Conservation (phyloP, 164 flowering plant species). For the Stephania japonica region DNA sequence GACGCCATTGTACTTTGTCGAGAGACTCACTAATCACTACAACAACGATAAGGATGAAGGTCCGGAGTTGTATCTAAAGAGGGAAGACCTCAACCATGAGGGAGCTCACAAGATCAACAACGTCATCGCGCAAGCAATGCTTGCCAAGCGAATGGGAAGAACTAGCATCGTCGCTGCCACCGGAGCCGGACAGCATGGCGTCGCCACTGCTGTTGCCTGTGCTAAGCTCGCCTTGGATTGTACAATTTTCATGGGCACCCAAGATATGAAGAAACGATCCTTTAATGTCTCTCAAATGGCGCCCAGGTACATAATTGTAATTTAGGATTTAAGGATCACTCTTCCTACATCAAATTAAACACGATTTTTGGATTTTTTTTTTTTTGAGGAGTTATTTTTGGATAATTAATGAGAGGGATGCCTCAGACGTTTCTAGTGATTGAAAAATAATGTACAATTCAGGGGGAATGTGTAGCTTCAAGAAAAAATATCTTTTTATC, state of each 20-base stretch:
- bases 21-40: conserved; percentile 39
- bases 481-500: no score
- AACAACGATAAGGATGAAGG: conserved; percentile 29
- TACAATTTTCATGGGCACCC: conserved; percentile 41
- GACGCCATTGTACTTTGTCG: conserved; percentile 46
- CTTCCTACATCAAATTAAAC: no score
- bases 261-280: conserved; percentile 38
- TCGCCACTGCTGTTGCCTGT: no score
- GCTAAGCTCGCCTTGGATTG: conserved; percentile 38
- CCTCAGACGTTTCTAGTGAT: no score
- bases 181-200: conserved; percentile 59
- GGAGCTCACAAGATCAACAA: conserved; percentile 59
- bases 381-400: no score
- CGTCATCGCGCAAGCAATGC: conserved; percentile 46
- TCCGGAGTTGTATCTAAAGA: conserved; percentile 42
- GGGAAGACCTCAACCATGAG: conserved; percentile 44
- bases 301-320: conserved; percentile 24
- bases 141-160: conserved; percentile 44
- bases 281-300: conserved; percentile 39
- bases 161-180: conserved; percentile 36
- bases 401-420: no score
- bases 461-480: no score
- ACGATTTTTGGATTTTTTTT: no score
- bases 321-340: no score
- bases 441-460: no score